Base-by-base conservation (phyloP, 2,329 filamentous ascomycete species). In the Penicillium sp. region DNA sequence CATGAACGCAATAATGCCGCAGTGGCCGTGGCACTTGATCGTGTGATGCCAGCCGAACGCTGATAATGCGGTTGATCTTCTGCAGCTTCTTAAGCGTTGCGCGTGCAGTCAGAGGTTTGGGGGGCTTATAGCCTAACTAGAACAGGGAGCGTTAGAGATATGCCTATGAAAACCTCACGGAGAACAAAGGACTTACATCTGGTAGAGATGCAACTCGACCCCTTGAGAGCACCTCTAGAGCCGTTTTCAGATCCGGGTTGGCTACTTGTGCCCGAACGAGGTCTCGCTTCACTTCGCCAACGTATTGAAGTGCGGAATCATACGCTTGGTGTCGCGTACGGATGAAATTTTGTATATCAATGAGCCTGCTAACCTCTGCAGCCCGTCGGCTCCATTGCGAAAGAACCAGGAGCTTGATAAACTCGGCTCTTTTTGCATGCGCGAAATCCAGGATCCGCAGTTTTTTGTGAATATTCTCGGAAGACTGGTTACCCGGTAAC, bases 401-500 rank as follows among this genome's bases (percentile, higher is more conserved):
- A 38, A 98, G 84, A 18, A 98, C 89, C 16, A 96, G 76, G 6
- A 90, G 80, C 71, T 98, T 97, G 66, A 95, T 88, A 76, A 94
- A 97, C 71, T 88, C 89, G 24, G 85, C 82, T 62, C 95, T 85
- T 61, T 86, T 81, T 18, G 82, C 79, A 64, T 91, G 85, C 7
- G 86, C 82, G 70, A 93, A 95, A 35, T 86, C 81, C 49, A 95
- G 69, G 43, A 96, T 68, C 28, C 76, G 70, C 23, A 80, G 71
- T 69, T 95, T 96, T 71, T 95, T 95, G 26, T 78, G 75, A 10
- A 87, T 61, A 61, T 88, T 91, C 50, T 84, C 81, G 10, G 63
- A 52, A 6, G 65, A 65, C 44, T 70, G 69, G 41, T 69, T 70
- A 9, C 66, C 66, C 0, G 50, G 36, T 14, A 52, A 38, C 44